Base-by-base conservation (phyloP, 345 rosid genomes). In the Lepidium africanum region DNA sequence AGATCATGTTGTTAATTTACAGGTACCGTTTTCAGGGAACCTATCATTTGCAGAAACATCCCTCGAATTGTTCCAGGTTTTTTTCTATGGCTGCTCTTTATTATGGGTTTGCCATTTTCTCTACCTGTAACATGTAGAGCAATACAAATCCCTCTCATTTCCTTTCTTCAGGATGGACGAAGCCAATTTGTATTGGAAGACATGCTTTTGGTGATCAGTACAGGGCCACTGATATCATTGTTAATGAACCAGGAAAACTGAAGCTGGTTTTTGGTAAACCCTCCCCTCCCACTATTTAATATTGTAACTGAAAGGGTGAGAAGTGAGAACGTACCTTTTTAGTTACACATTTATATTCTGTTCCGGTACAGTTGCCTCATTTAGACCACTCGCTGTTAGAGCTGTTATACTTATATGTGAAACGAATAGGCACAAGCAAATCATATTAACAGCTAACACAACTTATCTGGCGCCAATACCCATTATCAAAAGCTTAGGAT, bases 201-300 rank as follows among this genome's bases (percentile, higher is more conserved):
- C 98, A 93, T 90, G 98, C 97, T 68, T 93, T 87, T 79, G 96
- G 98, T 56, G 97, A 93, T 81, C 96, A 93, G 74, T 90, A 93
- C 74, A 77, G 88, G 49, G 98, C 98, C 56, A 88, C 94, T 69
- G 98, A 90, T 71, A 12, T 82, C 32, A 82, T 93, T 76, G 80
- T 93, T 54, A 72, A 79, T 70, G 91, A 84, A 72, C 63, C 94
- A 41, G 97, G 97, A 67, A 85, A 84, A 72, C 83, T 93, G 48
- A 88, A 80, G 70, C 79, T 93, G 56, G 82, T 87, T 37, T 90
- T 87, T 10, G 96, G 97, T 88, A 85, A 67, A 14, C 17, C 8
- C 55, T 13, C 37, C 59, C 10, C 59, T 64, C 21, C 15, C 10
- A 1, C 42, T 67, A 30, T 33, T 65, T 65, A 3, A 48, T 48